Evolutionary conservation across 2,329 filamentous ascomycete genomes (phyloP).

Genomic region (Stemphylium beticola): DNA sequence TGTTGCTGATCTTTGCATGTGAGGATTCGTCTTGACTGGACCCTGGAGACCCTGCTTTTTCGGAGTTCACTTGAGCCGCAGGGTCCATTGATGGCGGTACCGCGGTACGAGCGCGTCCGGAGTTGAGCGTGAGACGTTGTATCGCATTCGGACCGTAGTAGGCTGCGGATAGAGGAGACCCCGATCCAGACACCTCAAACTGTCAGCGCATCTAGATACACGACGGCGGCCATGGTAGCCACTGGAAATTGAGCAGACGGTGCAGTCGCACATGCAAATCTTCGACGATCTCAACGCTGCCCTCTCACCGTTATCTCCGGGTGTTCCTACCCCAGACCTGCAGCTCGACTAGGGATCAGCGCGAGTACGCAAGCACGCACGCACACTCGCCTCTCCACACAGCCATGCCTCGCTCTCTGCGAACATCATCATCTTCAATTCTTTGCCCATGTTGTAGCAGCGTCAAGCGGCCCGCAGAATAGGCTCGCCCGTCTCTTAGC

Average conservation of each 20-base stretch:
- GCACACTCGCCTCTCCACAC: neutral
- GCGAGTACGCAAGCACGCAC: neutral
- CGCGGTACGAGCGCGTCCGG: conserved; percentile 1
- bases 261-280: too few species aligned
- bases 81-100: conserved; percentile 3
- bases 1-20: neutral
- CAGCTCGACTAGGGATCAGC: neutral
- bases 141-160: conserved; percentile 4
- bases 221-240: neutral
- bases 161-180: neutral
- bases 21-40: conserved; percentile 3
- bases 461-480: conserved; percentile 20
- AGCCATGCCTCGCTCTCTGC: neutral
- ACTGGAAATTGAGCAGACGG: neutral
- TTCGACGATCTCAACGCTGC: too few species aligned
- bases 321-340: neutral
- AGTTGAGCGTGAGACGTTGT: neutral
- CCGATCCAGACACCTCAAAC: neutral
- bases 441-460: conserved; percentile 3
- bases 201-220: neutral
- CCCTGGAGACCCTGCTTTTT: conserved; percentile 3
- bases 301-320: neutral
- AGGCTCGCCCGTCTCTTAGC: conserved; percentile 16
- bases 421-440: conserved; percentile 4
- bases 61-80: conserved; percentile 10